Evolutionary conservation across 495 filamentous ascomycete species (phyloP), one percentile per base, ranked within the genome.

Genomic region (Pseudoneurospora amorphoporcata): DNA sequence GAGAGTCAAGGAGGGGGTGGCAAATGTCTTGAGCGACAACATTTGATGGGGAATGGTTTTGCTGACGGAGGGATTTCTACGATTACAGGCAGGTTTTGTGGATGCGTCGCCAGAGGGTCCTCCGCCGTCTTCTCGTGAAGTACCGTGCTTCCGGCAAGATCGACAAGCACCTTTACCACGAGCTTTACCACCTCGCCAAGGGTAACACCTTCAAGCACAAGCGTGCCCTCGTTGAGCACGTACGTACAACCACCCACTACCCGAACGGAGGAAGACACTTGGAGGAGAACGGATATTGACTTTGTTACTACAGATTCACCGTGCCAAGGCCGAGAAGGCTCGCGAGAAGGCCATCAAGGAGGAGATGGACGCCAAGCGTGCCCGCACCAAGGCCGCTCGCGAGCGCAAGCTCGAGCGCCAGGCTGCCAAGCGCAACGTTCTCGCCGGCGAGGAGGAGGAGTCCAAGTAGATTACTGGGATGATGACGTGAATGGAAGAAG

Each of bases 201-300:
- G 95, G 95, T 97, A 99, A 99, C 90, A 95, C 95, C 83, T 99
- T 99, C 92, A 99, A 99, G 94, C 95, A 99, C 91, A 99, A 97
- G 93, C 92, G 95, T 82, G 95, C 93, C 76, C 90, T 99, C 78
- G 93, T 99, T 83, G 95, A 99, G 88, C 95, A 99, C 88, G 95
- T 99, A 93, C 82, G 95, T 94, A 80, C 47, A 23, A 23, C 23
- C 23, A 45, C 37, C 35, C 39, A 35, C 19, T n/a, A 37, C 37
- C n/a, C 29, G 53, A 61, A 23, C 53, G 23, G 53, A 61, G 12
- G 53, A 61, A 10, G 0, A 16, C 12, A 61, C 2, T 1, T 14
- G 17, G 32, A 38, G 16, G 17, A 23, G 23, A 23, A 19, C 10
- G 39, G 43, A 69, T 74, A 71, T 73, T 80, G 74, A 79, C 74